Evolutionary conservation across 2,329 filamentous ascomycete genomes (phyloP), one percentile per base, ranked within the genome.

Genomic region (Neonectria punicea): DNA sequence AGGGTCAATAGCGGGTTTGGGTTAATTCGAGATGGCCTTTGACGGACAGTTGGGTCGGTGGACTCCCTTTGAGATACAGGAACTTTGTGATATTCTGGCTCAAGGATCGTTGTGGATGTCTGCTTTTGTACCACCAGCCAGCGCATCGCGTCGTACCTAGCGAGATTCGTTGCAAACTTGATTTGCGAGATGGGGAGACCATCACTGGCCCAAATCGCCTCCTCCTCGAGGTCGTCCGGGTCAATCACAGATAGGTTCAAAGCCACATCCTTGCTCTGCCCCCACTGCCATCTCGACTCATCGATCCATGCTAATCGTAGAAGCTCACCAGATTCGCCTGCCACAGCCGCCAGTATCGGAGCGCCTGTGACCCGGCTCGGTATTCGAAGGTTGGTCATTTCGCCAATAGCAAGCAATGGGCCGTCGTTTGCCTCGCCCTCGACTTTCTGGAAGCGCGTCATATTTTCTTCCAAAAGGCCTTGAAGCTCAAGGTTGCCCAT

Each of bases 271-370:
- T 79, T 78, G 39, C 85, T 77, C 3, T 78, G 74, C 1, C 75
- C 77, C 88, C 89, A 92, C n/a, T 83, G 81, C 79, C 85, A 86
- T 53, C 79, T 80, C 53, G 87, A 84, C 22, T 83, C 75, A 4
- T 82, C 80, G 4, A 90, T 75, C 7, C 81, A 80, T 5, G 84
- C 76, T 2, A 93, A 73, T 2, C 86, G 86, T 10, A 93, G 77
- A 1, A 86, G 78, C 67, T 90, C 86, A 1, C 88, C 87, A 14
- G 83, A 84, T 53, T 84, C 82, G n/a, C 90, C 90, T 2, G 84
- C 80, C 5, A 80, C 84, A 71, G 80, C 84, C 66, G 81, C 86
- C 65, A 84, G 80, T 69, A 80, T 76, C 2, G 80, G 77, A 13
- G 76, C 76, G 16, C 73, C 75, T 1, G 61, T 68, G 34, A 69